phyloP scores from a whole-genome alignment of 176 grass and related monocot genomes.

The Zizania latifolia region DNA sequence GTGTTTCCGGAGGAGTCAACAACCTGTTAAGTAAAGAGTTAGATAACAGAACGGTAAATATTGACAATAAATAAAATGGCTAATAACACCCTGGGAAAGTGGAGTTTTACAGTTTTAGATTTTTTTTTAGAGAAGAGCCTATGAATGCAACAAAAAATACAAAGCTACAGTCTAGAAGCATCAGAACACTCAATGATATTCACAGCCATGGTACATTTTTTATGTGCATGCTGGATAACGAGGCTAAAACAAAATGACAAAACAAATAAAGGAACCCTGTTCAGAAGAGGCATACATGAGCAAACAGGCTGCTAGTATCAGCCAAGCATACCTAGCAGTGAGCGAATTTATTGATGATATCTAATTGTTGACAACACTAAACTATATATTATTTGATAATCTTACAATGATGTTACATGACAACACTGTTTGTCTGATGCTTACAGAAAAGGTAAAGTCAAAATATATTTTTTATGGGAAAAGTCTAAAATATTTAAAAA shows the following conservation, averaged over 20 bases:
- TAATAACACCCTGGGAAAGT: not conserved
- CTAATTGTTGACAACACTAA: not conserved
- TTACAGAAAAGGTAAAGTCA: not conserved
- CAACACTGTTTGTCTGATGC: not conserved
- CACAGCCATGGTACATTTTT: not conserved
- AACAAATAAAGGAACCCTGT: not conserved
- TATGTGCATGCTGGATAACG: not conserved
- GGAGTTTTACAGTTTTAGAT: not conserved
- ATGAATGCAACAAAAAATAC: not conserved
- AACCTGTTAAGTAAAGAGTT: constrained; percentile 45
- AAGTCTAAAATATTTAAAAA: not conserved
- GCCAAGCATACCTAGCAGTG: not conserved
- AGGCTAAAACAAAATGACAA: not conserved
- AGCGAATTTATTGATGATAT: not conserved
- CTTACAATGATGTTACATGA: not conserved
- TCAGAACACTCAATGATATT: not conserved
- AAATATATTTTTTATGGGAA: too few relatives aligned
- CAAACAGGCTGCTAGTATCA: not conserved
- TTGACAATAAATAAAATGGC: not conserved
- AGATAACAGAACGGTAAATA: not conserved
- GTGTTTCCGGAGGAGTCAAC: constrained; percentile 88
- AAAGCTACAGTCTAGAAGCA: not conserved
- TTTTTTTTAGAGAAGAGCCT: not conserved
- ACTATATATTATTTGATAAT: not conserved
- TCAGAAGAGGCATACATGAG: not conserved